Percentiles rank a stretch among this genome's conserved stretches.
phyloP scores from a whole-genome alignment of 2,329 filamentous ascomycete species.

The Calonectria hongkongensis region DNA sequence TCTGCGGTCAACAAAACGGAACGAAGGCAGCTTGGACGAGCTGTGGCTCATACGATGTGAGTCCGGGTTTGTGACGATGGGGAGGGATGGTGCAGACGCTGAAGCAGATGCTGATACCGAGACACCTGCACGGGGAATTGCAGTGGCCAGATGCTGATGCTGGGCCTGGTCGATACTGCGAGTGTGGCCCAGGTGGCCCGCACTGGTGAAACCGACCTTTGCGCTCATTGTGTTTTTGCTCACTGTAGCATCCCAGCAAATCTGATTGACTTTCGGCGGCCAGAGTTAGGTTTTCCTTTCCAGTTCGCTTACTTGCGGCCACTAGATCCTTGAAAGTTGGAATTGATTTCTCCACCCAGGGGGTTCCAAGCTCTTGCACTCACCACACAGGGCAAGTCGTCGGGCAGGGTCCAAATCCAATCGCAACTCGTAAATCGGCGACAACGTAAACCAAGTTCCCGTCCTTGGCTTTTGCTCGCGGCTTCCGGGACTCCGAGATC shows the following conservation, averaged over 20 bases:
- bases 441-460: slow-evolving; percentile 1
- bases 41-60: slow-evolving; percentile 72
- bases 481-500: slow-evolving; percentile 12
- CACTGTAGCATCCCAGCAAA: slow-evolving; percentile 54
- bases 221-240: slow-evolving; percentile 54
- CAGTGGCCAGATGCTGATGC: slow-evolving; percentile 40
- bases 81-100: slow-evolving; percentile 44
- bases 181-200: slow-evolving; percentile 50
- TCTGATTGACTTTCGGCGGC: slow-evolving; percentile 24
- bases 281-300: slow-evolving; percentile 15
- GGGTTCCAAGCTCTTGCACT: slow-evolving; percentile 27
- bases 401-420: slow-evolving; percentile 22
- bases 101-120: slow-evolving; percentile 39
- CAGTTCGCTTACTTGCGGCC: slow-evolving; percentile 25
- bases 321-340: slow-evolving; percentile 29
- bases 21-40: slow-evolving; percentile 73
- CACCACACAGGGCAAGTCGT: slow-evolving; percentile 18
- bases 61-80: slow-evolving; percentile 58
- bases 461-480: slow-evolving; percentile 1
- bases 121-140: slow-evolving; percentile 40
- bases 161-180: slow-evolving; percentile 45
- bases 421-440: slow-evolving; percentile 28
- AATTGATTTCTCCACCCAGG: slow-evolving; percentile 31
- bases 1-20: slow-evolving; percentile 71
- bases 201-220: slow-evolving; percentile 55